Percentiles rank a stretch among this genome's conserved stretches.
Conservation (phyloP, 2,329 filamentous ascomycete species). For the Colletotrichum horii region DNA sequence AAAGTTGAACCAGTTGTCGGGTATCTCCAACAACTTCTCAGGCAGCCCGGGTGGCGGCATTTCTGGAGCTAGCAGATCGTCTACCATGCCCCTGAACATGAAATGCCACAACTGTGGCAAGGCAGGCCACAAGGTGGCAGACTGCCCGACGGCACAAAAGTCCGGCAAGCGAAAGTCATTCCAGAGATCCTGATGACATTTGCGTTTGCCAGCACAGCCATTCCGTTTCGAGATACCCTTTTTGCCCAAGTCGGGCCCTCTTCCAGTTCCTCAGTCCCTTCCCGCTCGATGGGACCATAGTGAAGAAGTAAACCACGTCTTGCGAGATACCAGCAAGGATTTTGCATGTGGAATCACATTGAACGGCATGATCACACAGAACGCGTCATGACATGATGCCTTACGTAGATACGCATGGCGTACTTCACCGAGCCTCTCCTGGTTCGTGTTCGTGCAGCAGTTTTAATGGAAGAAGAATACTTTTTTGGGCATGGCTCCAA, state of each 20-base stretch:
- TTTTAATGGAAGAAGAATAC: neutral
- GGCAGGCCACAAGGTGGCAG: conserved; percentile 61
- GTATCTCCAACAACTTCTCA: conserved; percentile 53
- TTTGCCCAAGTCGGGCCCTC: neutral
- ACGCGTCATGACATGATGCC: neutral
- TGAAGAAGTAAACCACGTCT: neutral
- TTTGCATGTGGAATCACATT: neutral
- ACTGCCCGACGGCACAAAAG: conserved; percentile 52
- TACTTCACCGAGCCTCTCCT: too few relatives aligned
- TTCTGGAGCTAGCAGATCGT: conserved; percentile 17
- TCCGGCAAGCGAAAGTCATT: conserved; percentile 1
- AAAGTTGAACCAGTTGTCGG: conserved; percentile 66
- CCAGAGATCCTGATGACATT: neutral
- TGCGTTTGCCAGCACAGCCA: neutral
- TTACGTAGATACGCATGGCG: neutral
- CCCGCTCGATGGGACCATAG: neutral
- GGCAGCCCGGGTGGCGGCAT: neutral
- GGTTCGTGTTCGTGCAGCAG: neutral
- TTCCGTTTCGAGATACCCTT: conserved; percentile 12
- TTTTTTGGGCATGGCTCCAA: neutral
- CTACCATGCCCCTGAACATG: conserved; percentile 38
- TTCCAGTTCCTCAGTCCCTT: neutral
- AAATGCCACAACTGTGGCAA: conserved; percentile 68
- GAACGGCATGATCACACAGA: neutral
- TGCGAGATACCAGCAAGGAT: neutral